phyloP scores from a whole-genome alignment of 345 rosid species.

The Bruguiera gymnorhiza region DNA sequence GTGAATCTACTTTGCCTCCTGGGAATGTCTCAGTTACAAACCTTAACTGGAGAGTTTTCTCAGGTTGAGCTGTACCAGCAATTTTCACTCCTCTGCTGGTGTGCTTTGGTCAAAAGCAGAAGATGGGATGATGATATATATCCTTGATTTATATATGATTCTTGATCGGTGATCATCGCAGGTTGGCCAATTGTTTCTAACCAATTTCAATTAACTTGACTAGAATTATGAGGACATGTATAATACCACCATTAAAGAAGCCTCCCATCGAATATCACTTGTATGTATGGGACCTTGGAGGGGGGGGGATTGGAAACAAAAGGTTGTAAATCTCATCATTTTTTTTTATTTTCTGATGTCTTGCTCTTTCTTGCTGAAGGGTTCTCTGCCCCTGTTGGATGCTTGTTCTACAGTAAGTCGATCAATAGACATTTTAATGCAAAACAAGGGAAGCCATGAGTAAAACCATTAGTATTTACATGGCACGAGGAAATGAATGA shows the following conservation, averaged over 20 bases:
- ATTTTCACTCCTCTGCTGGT: slow-evolving; percentile 44
- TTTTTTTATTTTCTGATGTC: not conserved
- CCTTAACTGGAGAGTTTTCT: not conserved
- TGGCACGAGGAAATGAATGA: too few relatives aligned
- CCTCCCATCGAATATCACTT: slow-evolving; percentile 12
- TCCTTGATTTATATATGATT: slow-evolving; percentile 5
- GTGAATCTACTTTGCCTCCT: slow-evolving; percentile 40
- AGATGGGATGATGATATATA: slow-evolving; percentile 8
- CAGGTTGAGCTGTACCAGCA: slow-evolving; percentile 21
- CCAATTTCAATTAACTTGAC: slow-evolving; percentile 30
- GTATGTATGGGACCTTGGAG: slow-evolving; percentile 36
- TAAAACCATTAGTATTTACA: not conserved
- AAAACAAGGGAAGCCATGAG: not conserved
- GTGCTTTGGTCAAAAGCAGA: slow-evolving; percentile 1
- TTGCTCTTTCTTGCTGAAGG: slow-evolving; percentile 5
- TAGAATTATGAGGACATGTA: slow-evolving; percentile 29
- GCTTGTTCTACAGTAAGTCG: slow-evolving; percentile 1
- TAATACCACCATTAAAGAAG: slow-evolving; percentile 23
- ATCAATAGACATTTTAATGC: not conserved
- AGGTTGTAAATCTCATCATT: slow-evolving; percentile 27
- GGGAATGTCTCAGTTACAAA: not conserved
- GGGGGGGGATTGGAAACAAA: slow-evolving; percentile 9
- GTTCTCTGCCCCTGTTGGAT: not conserved
- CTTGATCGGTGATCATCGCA: slow-evolving; percentile 2
- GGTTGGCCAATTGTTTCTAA: slow-evolving; percentile 27